A percentile compares a stretch with the other conserved stretches of the same genome.
Evolutionary conservation across 2,329 filamentous ascomycete species (phyloP).

Genomic region (Dactylellina haptotyla): DNA sequence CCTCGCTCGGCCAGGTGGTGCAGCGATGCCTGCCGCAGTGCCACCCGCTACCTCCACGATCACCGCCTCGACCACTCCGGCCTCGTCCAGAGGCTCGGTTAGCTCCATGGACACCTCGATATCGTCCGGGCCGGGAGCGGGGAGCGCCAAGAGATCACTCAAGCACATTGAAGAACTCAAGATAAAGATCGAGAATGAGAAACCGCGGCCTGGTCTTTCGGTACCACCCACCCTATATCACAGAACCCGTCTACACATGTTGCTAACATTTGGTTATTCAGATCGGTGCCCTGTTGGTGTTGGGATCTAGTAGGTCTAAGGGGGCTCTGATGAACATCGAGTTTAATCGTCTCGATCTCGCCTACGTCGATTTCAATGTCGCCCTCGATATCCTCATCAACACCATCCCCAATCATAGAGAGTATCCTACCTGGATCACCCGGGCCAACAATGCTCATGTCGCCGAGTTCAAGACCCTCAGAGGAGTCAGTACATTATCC

Average conservation of each 20-base stretch:
- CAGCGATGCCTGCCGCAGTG: slow-evolving; percentile 51
- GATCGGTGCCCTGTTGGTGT: slow-evolving; percentile 34
- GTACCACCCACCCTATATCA: slow-evolving; percentile 8
- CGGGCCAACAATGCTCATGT: slow-evolving; percentile 65
- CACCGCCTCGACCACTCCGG: slow-evolving; percentile 4
- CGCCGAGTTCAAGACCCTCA: slow-evolving; percentile 65
- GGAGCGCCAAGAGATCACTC: slow-evolving; percentile 7
- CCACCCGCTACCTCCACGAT: slow-evolving; percentile 18
- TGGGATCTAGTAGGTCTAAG: slow-evolving; percentile 26
- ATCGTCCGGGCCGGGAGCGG: not conserved
- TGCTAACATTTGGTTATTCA: slow-evolving; percentile 4
- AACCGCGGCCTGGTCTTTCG: slow-evolving; percentile 20
- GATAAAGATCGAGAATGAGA: slow-evolving; percentile 25
- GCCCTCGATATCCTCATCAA: slow-evolving; percentile 82
- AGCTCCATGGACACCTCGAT: slow-evolving; percentile 7
- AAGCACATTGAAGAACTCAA: slow-evolving; percentile 52
- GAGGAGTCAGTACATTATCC: slow-evolving; percentile 57
- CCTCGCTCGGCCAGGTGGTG: slow-evolving; percentile 40
- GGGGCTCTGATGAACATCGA: slow-evolving; percentile 62
- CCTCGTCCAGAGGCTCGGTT: not conserved
- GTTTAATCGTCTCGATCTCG: slow-evolving; percentile 75
- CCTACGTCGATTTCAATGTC: slow-evolving; percentile 84
- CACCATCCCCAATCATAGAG: slow-evolving; percentile 77
- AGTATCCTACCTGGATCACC: slow-evolving; percentile 73
- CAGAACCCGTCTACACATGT: not conserved